Base-by-base conservation (phyloP, 208 protist genomes). In the Acanthamoeba triangularis region DNA sequence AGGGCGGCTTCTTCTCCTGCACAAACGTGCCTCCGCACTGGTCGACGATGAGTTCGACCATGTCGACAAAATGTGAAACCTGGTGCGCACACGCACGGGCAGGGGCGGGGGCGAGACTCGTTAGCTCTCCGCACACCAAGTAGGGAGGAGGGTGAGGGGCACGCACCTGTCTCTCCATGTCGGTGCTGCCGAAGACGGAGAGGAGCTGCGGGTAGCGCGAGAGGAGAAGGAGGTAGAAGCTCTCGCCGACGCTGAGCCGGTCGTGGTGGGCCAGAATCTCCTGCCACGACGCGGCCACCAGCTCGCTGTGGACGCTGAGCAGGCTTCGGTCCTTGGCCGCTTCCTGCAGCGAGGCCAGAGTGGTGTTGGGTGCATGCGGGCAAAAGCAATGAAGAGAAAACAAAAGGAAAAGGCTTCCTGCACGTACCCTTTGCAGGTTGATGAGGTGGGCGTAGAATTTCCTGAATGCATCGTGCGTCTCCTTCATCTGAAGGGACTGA, bases 21-120 rank as follows among this genome's bases (percentile, higher is more conserved):
- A 56, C 69, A n/a, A 78, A 78, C 13, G 33, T 78, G 69, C 69
- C 69, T 25, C 69, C 69, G 69, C 69, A 78, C 69, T 78, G 69
- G 3, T 78, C 69, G 35, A 78, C 69, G 37, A 78, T 78, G 69
- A 78, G 69, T 30, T 78, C 69, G 10, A 78, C 33, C 69, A 78
- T 78, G 69, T 78, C 69, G 37, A 78, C 69, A 44, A 78, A 78
- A 30, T 78, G 69, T 14, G 52, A 56, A 20, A 56, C 52, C 52
- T 56, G 10, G 41, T 44, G 41, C 41, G 41, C 41, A 44, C 41
- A 44, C 41, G 41, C 41, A 44, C 41, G 5, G 41, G 41, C 41
- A n/a, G n/a, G n/a, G n/a, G n/a, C n/a, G n/a, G 41, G 41, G 41
- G 41, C 5, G 41, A 44, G 41, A 44, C 41, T 44, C 3, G 41